These are phyloP conservation scores for Lycium barbarum DNA, from an alignment of 257 asterid species.

Conservation along the genomic window DNA sequence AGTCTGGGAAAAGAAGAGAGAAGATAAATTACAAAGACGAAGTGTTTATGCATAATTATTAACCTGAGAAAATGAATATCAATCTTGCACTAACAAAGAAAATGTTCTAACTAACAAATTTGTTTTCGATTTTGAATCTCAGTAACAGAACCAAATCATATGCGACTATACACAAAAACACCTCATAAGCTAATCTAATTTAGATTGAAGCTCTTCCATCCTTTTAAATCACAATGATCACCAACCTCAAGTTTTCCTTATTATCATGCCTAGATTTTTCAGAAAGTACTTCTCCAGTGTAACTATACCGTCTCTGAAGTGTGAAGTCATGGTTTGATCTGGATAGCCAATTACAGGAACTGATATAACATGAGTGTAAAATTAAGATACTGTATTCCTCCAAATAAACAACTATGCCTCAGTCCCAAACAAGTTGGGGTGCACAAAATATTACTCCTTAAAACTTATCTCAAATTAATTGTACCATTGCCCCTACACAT, in stretches of 20 bases:
- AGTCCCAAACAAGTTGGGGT: background rate
- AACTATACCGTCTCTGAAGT: background rate
- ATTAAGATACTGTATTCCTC: background rate
- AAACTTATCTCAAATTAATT: background rate
- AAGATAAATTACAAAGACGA: background rate
- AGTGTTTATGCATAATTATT: background rate
- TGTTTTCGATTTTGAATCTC: background rate
- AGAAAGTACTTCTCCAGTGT: background rate
- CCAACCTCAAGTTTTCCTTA: background rate
- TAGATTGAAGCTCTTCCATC: background rate
- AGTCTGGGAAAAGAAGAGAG: constrained; percentile 54
- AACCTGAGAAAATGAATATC: background rate
- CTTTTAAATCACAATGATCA: background rate
- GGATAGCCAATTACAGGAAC: background rate
- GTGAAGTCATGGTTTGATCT: background rate
- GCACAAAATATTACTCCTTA: background rate
- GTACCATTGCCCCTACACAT: background rate
- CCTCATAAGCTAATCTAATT: constrained; percentile 2
- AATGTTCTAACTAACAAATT: background rate
- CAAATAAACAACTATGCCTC: background rate
- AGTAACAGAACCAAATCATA: background rate
- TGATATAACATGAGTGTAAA: background rate
- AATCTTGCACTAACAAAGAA: constrained; percentile 3
- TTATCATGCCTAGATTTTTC: background rate
- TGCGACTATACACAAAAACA: background rate